A percentile compares a stretch with the other conserved stretches of the same genome.
phyloP scores from a whole-genome alignment of 306 rosid genomes.

The Adenanthera pavonina region DNA sequence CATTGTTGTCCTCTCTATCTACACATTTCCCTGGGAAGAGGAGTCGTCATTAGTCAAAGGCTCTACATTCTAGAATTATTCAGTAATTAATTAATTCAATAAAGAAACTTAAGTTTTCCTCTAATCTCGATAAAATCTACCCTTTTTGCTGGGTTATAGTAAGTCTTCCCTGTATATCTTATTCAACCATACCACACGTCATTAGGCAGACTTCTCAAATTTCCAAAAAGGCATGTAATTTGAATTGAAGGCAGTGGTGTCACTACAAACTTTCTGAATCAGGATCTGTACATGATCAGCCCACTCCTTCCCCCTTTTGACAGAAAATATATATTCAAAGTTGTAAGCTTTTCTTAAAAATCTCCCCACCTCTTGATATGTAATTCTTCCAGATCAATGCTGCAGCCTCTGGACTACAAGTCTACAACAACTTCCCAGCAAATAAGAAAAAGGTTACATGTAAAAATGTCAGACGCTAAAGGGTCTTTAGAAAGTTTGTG shows the following conservation, averaged over 20 bases:
- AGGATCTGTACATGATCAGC: background rate
- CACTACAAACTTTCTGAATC: background rate
- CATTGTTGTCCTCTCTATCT: background rate
- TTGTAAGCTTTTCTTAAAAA: background rate
- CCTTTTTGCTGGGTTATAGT: background rate
- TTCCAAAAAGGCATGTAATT: background rate
- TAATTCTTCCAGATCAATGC: background rate
- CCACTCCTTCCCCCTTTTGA: background rate
- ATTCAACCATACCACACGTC: background rate
- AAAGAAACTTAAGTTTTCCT: background rate
- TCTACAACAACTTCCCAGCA: background rate
- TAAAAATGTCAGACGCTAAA: background rate
- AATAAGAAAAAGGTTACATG: background rate
- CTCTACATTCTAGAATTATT: background rate
- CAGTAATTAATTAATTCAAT: background rate
- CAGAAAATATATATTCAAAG: background rate
- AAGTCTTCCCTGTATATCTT: background rate
- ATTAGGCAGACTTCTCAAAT: background rate
- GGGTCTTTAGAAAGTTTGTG: background rate
- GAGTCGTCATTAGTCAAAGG: background rate
- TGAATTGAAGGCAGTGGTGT: background rate
- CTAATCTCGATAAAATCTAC: background rate
- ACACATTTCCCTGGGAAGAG: background rate
- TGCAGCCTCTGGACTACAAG: background rate
- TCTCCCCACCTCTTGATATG: background rate